Percentiles rank a stretch among this genome's conserved stretches.
Conservation (phyloP, 116 monocot species). For the Trichopus zeylanicus region DNA sequence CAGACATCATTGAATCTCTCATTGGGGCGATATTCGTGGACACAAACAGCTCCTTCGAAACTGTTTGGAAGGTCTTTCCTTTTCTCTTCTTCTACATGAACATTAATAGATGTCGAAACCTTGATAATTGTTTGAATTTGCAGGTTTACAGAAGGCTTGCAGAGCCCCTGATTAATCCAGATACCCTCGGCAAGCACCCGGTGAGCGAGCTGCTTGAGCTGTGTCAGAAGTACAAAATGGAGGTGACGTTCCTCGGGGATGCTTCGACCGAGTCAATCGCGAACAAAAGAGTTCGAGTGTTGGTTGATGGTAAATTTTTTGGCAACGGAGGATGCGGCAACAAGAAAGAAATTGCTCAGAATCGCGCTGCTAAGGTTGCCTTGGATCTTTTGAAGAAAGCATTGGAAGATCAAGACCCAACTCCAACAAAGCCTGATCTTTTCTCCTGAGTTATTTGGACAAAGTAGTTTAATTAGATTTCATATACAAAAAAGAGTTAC, state of each 20-base stretch:
- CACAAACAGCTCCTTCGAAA: conserved; percentile 16
- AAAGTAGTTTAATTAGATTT: too few species aligned
- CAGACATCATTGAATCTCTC: conserved; percentile 39
- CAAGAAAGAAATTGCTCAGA: conserved; percentile 43
- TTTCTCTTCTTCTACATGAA: too few species aligned
- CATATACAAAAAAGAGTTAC: too few species aligned
- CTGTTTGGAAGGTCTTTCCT: conserved; percentile 29
- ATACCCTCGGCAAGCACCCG: conserved; percentile 28
- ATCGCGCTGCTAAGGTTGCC: conserved; percentile 42
- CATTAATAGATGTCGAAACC: too few species aligned
- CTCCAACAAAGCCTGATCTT: neutral
- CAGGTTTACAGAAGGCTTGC: too few species aligned
- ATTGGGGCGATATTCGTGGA: conserved; percentile 43
- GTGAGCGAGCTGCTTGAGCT: conserved; percentile 33
- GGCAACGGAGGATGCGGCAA: conserved; percentile 15
- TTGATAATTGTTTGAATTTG: too few species aligned
- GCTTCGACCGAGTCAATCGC: conserved; percentile 9
- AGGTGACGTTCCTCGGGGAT: conserved; percentile 7
- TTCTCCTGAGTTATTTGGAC: too few species aligned
- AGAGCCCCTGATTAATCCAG: conserved; percentile 33
- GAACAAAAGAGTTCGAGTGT: conserved; percentile 10
- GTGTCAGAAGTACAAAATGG: conserved; percentile 31
- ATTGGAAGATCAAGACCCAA: neutral
- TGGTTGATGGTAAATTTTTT: conserved; percentile 17
- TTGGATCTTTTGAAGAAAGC: conserved; percentile 20